phyloP scores from a whole-genome alignment of 1,284 basidiomycete species.

The Fomitopsis pinicola region DNA sequence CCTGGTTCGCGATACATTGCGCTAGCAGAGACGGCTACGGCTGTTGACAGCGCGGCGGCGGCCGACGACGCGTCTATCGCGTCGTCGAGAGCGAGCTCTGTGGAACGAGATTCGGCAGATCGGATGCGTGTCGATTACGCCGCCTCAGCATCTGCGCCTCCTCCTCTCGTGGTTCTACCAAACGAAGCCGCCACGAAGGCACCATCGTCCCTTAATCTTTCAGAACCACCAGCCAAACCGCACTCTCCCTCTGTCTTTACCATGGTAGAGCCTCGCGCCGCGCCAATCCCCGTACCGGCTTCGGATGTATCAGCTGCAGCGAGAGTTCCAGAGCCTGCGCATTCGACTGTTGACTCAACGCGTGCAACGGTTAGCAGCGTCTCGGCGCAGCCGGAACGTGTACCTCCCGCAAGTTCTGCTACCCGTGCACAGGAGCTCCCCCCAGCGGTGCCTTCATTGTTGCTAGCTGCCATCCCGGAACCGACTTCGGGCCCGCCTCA shows the following conservation, averaged over 20 bases:
- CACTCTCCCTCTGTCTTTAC: not conserved
- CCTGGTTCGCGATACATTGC: not conserved
- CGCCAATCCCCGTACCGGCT: not conserved
- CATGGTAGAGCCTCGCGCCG: not conserved
- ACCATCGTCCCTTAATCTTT: no score
- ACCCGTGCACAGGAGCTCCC: no score
- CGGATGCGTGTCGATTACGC: not conserved
- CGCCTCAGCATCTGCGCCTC: not conserved
- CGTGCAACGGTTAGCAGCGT: no score
- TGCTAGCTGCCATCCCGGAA: not conserved
- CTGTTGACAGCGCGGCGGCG: not conserved
- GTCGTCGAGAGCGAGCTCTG: constrained; percentile 1
- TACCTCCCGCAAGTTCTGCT: no score
- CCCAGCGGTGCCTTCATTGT: no score
- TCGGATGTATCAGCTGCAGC: not conserved
- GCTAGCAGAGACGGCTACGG: not conserved
- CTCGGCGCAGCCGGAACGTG: no score
- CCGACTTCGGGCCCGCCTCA: not conserved
- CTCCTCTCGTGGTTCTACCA: not conserved
- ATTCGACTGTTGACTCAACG: not conserved
- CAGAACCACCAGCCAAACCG: not conserved
- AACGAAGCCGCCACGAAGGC: not conserved
- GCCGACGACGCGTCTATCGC: constrained; percentile 2
- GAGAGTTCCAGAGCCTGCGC: not conserved
- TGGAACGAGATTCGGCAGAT: not conserved